Conservation (phyloP, 768 basidiomycete species). For the Mycena belliarum region DNA sequence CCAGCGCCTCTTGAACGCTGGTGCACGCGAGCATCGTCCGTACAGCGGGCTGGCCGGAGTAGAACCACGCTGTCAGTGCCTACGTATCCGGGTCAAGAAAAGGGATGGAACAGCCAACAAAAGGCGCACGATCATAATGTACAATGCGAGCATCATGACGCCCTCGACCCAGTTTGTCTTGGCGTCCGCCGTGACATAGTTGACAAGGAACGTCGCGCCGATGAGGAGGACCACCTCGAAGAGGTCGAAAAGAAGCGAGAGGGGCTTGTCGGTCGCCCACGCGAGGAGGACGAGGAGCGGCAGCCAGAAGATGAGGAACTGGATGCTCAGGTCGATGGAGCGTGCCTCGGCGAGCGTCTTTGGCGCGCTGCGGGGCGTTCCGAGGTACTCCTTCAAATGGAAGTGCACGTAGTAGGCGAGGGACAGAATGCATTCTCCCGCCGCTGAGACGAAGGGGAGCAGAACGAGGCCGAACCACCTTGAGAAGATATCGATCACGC, state of each 20-base stretch:
- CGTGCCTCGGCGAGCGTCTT: slow-evolving; percentile 62
- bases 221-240: slow-evolving; percentile 69
- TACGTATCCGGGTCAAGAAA: too few relatives aligned
- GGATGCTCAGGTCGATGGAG: slow-evolving; percentile 76
- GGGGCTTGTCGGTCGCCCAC: slow-evolving; percentile 64
- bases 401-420: slow-evolving; percentile 54
- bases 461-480: slow-evolving; percentile 76
- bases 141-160: slow-evolving; percentile 55
- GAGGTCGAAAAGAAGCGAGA: slow-evolving; percentile 68
- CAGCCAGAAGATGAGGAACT: slow-evolving; percentile 79
- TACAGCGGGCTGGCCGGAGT: slow-evolving; percentile 37
- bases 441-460: slow-evolving; percentile 70
- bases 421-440: slow-evolving; percentile 65
- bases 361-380: slow-evolving; percentile 40
- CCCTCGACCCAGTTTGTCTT: slow-evolving; percentile 83
- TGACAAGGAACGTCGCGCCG: slow-evolving; percentile 72
- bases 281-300: slow-evolving; percentile 66
- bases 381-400: slow-evolving; percentile 33
- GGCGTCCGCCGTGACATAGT: slow-evolving; percentile 75
- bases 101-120: too few relatives aligned
- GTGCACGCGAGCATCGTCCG: slow-evolving; percentile 28
- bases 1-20: slow-evolving; percentile 19
- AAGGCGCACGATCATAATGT: slow-evolving; percentile 68
- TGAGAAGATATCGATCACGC: slow-evolving; percentile 22
- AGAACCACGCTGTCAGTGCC: slow-evolving; percentile 36